A percentile compares a stretch with the other conserved stretches of the same genome.
Evolutionary conservation across 2,329 filamentous ascomycete genomes (phyloP).

Genomic region (Metarhizium rileyi): DNA sequence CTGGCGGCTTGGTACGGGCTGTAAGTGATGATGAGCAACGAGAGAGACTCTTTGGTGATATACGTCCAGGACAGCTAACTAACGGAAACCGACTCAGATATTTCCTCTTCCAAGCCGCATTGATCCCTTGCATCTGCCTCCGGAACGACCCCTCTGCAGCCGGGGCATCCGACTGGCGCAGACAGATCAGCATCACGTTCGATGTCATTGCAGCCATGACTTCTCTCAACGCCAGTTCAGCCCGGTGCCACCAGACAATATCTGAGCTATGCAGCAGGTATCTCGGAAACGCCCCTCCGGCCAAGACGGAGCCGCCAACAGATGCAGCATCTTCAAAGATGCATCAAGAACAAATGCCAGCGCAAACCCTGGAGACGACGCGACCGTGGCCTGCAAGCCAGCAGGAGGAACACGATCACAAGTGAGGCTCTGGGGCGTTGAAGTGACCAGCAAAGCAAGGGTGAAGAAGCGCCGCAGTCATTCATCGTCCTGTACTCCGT

Average conservation of each 20-base stretch:
- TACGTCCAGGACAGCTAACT: too few species aligned
- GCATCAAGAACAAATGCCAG: neutral
- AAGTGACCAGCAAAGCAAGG: too few species aligned
- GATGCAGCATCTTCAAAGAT: neutral
- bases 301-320: neutral
- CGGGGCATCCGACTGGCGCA: conserved; percentile 28
- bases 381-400: conserved; percentile 7
- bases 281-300: conserved; percentile 14
- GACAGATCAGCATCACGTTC: conserved; percentile 29
- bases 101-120: conserved; percentile 38
- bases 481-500: too few species aligned
- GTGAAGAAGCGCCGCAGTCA: too few species aligned
- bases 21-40: too few species aligned
- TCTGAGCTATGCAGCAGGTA: conserved; percentile 29
- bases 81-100: conserved; percentile 22
- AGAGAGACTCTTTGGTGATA: too few species aligned
- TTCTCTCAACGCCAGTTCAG: conserved; percentile 28
- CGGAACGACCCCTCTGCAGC: conserved; percentile 30
- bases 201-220: conserved; percentile 26
- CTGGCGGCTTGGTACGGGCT: conserved; percentile 33
- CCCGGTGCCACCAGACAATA: conserved; percentile 32
- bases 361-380: neutral
- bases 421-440: too few species aligned
- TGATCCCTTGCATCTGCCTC: conserved; percentile 38
- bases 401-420: conserved; percentile 24